Evolutionary conservation across 441 rosid genomes (phyloP).

Genomic region (Erysimum cheiri): DNA sequence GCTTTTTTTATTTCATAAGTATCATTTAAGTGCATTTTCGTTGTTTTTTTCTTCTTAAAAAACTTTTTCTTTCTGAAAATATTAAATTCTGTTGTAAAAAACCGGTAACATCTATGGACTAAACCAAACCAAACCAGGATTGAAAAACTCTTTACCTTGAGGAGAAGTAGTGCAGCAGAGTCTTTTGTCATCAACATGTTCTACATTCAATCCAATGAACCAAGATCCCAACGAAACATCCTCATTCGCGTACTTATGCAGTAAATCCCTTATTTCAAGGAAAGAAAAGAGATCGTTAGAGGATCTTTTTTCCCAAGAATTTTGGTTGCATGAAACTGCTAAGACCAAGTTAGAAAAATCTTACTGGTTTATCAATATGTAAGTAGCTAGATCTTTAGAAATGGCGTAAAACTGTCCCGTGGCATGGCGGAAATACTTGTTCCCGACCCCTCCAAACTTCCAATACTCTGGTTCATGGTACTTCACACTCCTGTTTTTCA

Average conservation of each 20-base stretch:
- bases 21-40: background rate
- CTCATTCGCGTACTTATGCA: slow-evolving; percentile 86
- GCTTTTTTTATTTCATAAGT: background rate
- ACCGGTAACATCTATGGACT: background rate
- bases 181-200: slow-evolving; percentile 72
- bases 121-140: slow-evolving; percentile 23
- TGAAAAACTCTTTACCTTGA: slow-evolving; percentile 54
- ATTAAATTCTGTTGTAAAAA: background rate
- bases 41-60: too few species aligned
- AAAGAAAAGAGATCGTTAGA: background rate
- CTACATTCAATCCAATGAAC: slow-evolving; percentile 85
- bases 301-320: background rate
- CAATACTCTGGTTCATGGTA: slow-evolving; percentile 92
- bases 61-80: background rate
- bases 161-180: slow-evolving; percentile 81
- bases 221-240: slow-evolving; percentile 90
- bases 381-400: slow-evolving; percentile 79
- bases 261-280: slow-evolving; percentile 54
- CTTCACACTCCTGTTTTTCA: slow-evolving; percentile 64
- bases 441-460: slow-evolving; percentile 85
- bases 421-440: slow-evolving; percentile 89
- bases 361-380: slow-evolving; percentile 76
- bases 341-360: slow-evolving; percentile 29
- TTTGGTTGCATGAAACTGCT: slow-evolving; percentile 2
- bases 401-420: slow-evolving; percentile 88